Conservation (phyloP, 1,284 basidiomycete genomes). For the Ustilago bromivora region DNA sequence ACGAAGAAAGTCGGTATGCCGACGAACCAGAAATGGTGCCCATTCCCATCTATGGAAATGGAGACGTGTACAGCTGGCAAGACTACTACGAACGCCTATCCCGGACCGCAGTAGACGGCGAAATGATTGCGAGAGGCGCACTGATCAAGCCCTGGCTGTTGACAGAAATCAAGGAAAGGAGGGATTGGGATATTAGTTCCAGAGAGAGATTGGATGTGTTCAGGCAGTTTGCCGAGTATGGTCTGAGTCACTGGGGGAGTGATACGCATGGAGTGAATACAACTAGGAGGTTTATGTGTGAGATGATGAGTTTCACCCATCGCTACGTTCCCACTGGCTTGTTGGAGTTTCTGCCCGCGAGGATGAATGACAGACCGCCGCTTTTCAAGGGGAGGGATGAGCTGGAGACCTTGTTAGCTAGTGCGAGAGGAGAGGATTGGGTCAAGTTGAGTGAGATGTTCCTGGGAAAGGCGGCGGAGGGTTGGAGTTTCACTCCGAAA, state of each 20-base stretch:
- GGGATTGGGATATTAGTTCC: conserved; percentile 88
- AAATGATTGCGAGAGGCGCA: conserved; percentile 94
- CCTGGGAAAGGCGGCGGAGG: conserved; percentile 78
- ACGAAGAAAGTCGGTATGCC: conserved; percentile 55
- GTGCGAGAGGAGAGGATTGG: conserved; percentile 88
- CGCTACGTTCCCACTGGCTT: conserved; percentile 94
- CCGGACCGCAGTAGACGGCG: conserved; percentile 84
- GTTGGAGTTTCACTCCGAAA: conserved; percentile 74
- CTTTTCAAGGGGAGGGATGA: conserved; percentile 87
- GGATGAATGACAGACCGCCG: conserved; percentile 90
- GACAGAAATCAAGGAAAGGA: conserved; percentile 89
- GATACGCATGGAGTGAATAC: conserved; percentile 81
- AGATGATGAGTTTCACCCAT: conserved; percentile 93
- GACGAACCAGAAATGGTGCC: conserved; percentile 74
- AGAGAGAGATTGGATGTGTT: conserved; percentile 89
- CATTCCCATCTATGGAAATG: conserved; percentile 94
- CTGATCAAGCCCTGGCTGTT: conserved; percentile 85
- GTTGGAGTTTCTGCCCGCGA: conserved; percentile 83
- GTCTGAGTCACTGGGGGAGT: conserved; percentile 66
- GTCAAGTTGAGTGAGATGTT: conserved; percentile 96
- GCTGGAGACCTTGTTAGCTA: conserved; percentile 82
- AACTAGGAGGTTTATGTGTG: conserved; percentile 92
- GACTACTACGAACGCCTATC: conserved; percentile 85
- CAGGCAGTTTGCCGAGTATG: conserved; percentile 72
- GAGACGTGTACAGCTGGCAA: conserved; percentile 89